phyloP scores from a whole-genome alignment of 495 filamentous ascomycete genomes.

The Tuber brumale region DNA sequence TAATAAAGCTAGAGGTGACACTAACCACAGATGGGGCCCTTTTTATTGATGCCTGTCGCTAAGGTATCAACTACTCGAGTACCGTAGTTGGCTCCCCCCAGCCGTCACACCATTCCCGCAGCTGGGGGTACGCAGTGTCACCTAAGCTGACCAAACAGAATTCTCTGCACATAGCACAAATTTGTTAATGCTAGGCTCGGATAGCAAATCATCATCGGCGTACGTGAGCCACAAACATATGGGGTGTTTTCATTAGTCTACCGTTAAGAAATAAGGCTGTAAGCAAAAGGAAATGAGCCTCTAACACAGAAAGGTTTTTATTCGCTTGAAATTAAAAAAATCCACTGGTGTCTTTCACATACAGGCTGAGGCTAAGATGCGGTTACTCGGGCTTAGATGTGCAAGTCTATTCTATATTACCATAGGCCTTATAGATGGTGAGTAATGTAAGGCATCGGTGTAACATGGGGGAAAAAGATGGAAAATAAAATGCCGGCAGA shows the following conservation, averaged over 20 bases:
- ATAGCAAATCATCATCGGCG: background rate
- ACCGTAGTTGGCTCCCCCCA: background rate
- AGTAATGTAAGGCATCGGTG: background rate
- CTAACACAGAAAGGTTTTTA: background rate
- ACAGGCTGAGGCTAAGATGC: background rate
- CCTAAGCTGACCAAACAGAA: background rate
- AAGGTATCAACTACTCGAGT: background rate
- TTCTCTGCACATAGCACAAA: background rate
- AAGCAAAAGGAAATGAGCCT: background rate
- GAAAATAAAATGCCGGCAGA: background rate
- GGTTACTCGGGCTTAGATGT: background rate
- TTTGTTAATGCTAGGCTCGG: background rate
- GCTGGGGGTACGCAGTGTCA: background rate
- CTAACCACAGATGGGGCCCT: background rate
- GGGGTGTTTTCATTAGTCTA: background rate
- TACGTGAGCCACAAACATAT: background rate
- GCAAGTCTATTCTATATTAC: background rate
- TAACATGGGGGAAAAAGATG: background rate
- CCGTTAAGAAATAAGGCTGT: background rate
- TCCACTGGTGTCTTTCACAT: background rate
- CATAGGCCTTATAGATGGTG: background rate
- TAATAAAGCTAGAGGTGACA: background rate
- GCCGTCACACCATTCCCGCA: background rate
- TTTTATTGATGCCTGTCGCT: background rate
- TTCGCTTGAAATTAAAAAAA: background rate